phyloP scores from a whole-genome alignment of 129 eudicot genomes.

The Flaveria ramosissima region DNA sequence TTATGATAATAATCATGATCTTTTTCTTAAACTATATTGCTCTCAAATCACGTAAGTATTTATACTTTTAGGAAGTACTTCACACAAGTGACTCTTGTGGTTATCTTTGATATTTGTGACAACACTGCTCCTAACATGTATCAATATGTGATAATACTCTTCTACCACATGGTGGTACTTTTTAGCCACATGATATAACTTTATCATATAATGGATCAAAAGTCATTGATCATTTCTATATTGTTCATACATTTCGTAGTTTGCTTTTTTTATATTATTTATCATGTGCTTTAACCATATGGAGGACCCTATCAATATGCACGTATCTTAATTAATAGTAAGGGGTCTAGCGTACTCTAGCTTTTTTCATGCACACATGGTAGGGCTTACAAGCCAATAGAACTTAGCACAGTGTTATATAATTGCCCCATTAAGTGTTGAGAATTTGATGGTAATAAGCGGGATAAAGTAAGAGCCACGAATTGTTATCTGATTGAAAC shows the following conservation, averaged over 20 bases:
- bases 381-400: neutral
- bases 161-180: neutral
- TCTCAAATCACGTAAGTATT: no score
- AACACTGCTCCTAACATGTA: neutral
- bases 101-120: neutral
- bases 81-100: neutral
- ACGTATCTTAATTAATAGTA: neutral
- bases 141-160: neutral
- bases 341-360: neutral
- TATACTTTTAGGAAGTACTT: neutral
- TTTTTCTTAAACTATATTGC: no score
- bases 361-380: neutral
- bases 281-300: neutral
- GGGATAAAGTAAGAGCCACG: no score
- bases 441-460: no score
- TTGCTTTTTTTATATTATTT: neutral
- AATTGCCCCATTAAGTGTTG: neutral
- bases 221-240: neutral
- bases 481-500: no score
- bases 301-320: neutral
- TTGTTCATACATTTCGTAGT: neutral
- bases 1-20: neutral
- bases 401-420: neutral
- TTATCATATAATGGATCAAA: neutral
- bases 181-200: neutral